Base-by-base conservation (phyloP, 345 rosid genomes). In the Hevea brasiliensis region DNA sequence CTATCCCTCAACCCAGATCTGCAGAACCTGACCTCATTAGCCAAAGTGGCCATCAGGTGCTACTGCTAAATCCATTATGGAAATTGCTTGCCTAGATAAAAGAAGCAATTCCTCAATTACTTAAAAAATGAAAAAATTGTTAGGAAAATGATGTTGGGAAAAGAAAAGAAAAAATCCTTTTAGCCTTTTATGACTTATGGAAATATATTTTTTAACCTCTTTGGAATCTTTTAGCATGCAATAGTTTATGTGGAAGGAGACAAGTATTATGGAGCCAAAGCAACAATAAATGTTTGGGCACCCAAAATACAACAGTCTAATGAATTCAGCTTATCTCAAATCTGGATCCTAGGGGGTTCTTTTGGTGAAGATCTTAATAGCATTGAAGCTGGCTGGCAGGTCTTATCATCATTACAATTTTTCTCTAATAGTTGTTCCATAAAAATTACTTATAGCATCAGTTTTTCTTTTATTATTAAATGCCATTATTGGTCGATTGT, bases 201-300 rank as follows among this genome's bases (percentile, higher is more conserved):
- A 65, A 63, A 70, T 45, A n/a, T 8, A 56, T 44, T 58, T 68
- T 54, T 75, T 42, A 14, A 61, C 73, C 35, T 72, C 44, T 71
- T 80, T 65, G 73, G 62, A 64, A 71, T 63, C 15, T 35, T 64
- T 37, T 65, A 92, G 98, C 98, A 94, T 89, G 98, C 97, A 0
- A 92, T 94, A 76, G 98, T 92, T 48, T 94, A 90, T 81, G 92
- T 92, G 60, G 88, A 92, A 84, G 98, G 98, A 41, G 98, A 83
- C 72, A 88, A 83, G 67, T 94, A 86, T 70, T 94, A 86, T 75
- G 98, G 97, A 78, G 98, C 98, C 15, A 94, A 90, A 47, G 97
- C 97, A 20, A 92, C 97, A 76, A 89, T 94, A 2, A 94, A 94
- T 68, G 98, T 92, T 0, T 94, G 98, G 98, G 89, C 88, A 79